phyloP scores from a whole-genome alignment of 768 basidiomycete species.

The Lyophyllum shimeji region DNA sequence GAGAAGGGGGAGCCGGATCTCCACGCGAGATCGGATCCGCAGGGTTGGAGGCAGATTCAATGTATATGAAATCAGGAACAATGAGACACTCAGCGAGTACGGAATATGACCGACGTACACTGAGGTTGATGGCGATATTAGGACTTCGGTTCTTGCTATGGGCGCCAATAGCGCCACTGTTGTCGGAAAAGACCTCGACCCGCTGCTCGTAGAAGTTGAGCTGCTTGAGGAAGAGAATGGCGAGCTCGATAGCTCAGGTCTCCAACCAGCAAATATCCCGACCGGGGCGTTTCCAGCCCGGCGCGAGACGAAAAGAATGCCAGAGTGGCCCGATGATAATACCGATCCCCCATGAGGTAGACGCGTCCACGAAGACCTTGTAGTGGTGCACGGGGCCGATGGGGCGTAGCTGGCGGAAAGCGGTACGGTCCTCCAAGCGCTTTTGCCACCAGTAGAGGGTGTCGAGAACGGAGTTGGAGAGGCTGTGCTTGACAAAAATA shows the following conservation, averaged over 20 bases:
- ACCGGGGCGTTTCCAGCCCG: slow-evolving; percentile 13
- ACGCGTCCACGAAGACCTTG: slow-evolving; percentile 7
- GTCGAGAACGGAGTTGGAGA: slow-evolving; percentile 16
- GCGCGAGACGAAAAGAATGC: slow-evolving; percentile 10
- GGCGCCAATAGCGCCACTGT: slow-evolving; percentile 27
- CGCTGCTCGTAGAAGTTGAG: neutral
- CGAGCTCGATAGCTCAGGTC: slow-evolving; percentile 7
- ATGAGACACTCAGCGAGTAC: slow-evolving; percentile 8
- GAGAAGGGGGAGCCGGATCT: neutral
- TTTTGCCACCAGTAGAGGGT: slow-evolving; percentile 30
- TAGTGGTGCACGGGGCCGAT: neutral
- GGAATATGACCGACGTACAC: neutral
- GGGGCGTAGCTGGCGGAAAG: neutral
- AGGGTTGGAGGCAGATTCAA: slow-evolving; percentile 20
- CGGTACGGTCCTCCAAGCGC: neutral
- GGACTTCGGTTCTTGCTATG: slow-evolving; percentile 20
- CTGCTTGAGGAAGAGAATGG: neutral
- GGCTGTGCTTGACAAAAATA: slow-evolving; percentile 10
- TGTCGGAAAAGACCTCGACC: slow-evolving; percentile 25
- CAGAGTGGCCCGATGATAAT: slow-evolving; percentile 16
- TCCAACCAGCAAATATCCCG: slow-evolving; percentile 29
- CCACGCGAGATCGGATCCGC: slow-evolving; percentile 18
- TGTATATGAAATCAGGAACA: neutral
- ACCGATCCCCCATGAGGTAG: slow-evolving; percentile 27
- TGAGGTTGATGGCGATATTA: slow-evolving; percentile 21